These are phyloP conservation scores for Trametes maxima DNA, from an alignment of 768 basidiomycete species.

Conservation along the genomic window DNA sequence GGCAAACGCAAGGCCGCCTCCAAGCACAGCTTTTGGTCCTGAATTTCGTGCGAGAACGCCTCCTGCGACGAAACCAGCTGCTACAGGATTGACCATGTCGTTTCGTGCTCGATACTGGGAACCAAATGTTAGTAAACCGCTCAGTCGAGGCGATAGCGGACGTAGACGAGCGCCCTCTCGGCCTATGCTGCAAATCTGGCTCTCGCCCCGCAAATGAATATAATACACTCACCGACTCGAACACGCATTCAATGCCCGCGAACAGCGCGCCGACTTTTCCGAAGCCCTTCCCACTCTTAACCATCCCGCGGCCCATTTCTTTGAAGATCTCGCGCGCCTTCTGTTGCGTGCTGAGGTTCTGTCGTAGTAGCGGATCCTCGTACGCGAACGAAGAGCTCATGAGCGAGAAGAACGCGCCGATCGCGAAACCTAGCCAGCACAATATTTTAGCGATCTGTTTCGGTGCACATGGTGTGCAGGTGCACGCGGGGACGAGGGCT, in stretches of 20 bases:
- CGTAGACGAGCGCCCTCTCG: background rate
- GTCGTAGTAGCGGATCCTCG: conserved; percentile 85
- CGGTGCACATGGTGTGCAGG: background rate
- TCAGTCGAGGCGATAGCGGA: background rate
- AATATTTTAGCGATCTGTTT: conserved; percentile 25
- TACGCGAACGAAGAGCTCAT: conserved; percentile 96
- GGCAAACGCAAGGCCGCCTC: conserved; percentile 89
- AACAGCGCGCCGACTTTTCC: conserved; percentile 93
- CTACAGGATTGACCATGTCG: conserved; percentile 89
- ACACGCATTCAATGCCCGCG: conserved; percentile 93
- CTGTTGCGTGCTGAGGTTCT: conserved; percentile 63
- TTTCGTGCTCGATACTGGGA: conserved; percentile 92
- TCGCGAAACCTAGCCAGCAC: conserved; percentile 68
- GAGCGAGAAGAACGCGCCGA: conserved; percentile 94
- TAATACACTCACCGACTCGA: conserved; percentile 81
- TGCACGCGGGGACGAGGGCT: conserved; percentile 28
- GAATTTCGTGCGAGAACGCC: conserved; percentile 86
- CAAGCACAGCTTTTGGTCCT: conserved; percentile 83
- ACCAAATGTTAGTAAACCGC: background rate
- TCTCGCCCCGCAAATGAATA: background rate
- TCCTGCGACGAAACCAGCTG: conserved; percentile 87
- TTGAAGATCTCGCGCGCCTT: conserved; percentile 86
- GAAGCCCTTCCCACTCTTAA: conserved; percentile 86
- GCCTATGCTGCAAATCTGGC: too few species aligned
- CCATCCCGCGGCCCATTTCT: conserved; percentile 95